Percentiles rank a stretch among this genome's conserved stretches.
phyloP scores from a whole-genome alignment of 257 asterid species.

The Ilex asprella region DNA sequence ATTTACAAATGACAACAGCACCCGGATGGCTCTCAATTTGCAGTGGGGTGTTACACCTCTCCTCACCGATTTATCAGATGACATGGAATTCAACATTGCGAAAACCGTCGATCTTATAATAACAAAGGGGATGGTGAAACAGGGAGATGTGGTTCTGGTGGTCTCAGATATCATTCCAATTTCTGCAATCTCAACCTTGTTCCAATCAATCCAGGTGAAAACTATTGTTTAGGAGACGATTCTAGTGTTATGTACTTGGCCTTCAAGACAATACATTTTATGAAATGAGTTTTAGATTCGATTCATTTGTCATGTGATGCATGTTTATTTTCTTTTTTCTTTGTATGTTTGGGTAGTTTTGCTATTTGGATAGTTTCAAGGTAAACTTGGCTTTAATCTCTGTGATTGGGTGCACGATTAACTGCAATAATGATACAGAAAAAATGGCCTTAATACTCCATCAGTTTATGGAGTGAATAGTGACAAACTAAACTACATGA shows the following conservation, averaged over 20 bases:
- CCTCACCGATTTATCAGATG: constrained; percentile 59
- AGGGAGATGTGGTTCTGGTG: constrained; percentile 47
- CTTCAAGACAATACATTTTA: no score
- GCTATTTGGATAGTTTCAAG: no score
- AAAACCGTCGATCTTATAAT: constrained; percentile 48
- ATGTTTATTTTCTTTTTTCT: no score
- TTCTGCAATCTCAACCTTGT: constrained; percentile 40
- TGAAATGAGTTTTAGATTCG: no score
- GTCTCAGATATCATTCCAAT: constrained; percentile 69
- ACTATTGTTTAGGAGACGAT: constrained; percentile 25
- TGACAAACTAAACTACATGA: no score
- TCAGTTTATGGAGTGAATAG: no score
- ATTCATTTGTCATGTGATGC: no score
- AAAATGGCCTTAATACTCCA: no score
- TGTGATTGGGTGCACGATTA: no score
- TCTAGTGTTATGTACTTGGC: not conserved
- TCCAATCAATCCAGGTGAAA: constrained; percentile 72
- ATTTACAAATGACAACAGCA: constrained; percentile 55
- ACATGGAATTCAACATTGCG: constrained; percentile 52
- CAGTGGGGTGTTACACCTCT: constrained; percentile 83
- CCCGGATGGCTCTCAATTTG: constrained; percentile 63
- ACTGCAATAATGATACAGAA: no score
- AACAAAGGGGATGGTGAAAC: constrained; percentile 49
- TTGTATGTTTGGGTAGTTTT: no score
- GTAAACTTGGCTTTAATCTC: no score